Evolutionary conservation across 495 filamentous ascomycete genomes (phyloP).

Genomic region (Lasiosphaeria miniovina): DNA sequence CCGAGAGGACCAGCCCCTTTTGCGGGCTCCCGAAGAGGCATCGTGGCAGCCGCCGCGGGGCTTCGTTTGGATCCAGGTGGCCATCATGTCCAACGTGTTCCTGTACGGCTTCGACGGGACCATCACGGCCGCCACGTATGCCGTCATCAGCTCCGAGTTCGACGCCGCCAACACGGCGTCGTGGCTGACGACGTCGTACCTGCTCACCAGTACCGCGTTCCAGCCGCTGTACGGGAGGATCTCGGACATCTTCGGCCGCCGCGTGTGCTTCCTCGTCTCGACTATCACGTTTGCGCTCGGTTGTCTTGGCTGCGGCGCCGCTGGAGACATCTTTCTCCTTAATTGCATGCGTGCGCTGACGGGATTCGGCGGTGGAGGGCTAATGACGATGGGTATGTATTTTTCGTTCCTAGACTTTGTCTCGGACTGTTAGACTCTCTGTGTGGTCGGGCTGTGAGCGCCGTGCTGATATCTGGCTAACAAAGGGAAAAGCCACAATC

Average conservation of each 20-base stretch:
- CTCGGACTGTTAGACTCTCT: neutral
- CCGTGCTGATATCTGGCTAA: conserved; percentile 7
- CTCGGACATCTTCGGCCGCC: conserved; percentile 53
- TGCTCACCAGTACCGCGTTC: conserved; percentile 71
- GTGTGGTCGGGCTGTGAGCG: neutral
- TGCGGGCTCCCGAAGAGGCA: conserved; percentile 33
- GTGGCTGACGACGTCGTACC: conserved; percentile 74
- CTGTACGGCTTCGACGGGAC: conserved; percentile 64
- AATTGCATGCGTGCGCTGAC: conserved; percentile 47
- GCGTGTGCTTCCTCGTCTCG: conserved; percentile 48
- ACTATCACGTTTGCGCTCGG: conserved; percentile 45
- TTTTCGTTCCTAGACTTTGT: no score
- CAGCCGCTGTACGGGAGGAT: conserved; percentile 46
- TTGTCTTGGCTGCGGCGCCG: conserved; percentile 47
- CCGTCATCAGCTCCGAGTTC: conserved; percentile 58
- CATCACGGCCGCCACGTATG: conserved; percentile 64
- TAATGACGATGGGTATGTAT: conserved; percentile 59
- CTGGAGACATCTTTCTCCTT: conserved; percentile 37
- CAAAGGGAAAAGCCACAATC: conserved; percentile 48
- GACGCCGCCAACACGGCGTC: conserved; percentile 49
- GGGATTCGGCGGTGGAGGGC: conserved; percentile 58
- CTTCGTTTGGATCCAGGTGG: conserved; percentile 48
- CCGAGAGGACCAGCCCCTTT: conserved; percentile 30
- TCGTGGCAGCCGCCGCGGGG: conserved; percentile 35
- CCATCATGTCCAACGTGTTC: conserved; percentile 65